Evolutionary conservation across 768 basidiomycete species (phyloP).

Genomic region (Auricularia cornea): DNA sequence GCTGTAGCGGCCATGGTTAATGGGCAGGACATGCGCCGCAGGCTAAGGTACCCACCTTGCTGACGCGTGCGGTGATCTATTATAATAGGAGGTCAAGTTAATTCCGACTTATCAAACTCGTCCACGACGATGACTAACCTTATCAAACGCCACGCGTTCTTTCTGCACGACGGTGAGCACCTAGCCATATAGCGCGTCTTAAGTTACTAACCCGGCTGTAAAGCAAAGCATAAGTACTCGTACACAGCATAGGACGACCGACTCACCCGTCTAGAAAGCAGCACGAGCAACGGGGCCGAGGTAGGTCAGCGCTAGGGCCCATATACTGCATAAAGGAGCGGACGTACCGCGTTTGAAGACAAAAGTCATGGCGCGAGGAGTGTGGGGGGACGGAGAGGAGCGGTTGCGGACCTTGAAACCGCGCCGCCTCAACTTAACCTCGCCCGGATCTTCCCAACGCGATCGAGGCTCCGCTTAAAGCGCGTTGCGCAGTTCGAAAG

Average conservation of each 20-base stretch:
- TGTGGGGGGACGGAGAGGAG: too few species aligned
- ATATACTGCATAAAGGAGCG: not conserved
- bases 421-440: too few species aligned
- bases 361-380: conserved; percentile 13
- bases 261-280: conserved; percentile 8
- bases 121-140: too few species aligned
- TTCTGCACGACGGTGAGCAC: conserved; percentile 49
- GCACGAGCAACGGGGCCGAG: too few species aligned
- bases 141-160: conserved; percentile 90
- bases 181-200: not conserved
- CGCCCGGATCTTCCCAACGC: too few species aligned
- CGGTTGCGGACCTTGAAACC: too few species aligned
- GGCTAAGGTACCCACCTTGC: conserved; percentile 33
- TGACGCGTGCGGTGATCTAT: conserved; percentile 79
- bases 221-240: too few species aligned
- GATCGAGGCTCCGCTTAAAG: too few species aligned
- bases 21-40: not conserved
- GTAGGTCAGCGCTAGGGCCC: too few species aligned
- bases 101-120: too few species aligned
- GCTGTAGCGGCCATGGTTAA: conserved; percentile 21
- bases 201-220: conserved; percentile 12
- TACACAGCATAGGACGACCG: too few species aligned
- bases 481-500: too few species aligned
- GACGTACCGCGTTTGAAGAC: conserved; percentile 52
- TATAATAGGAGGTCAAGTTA: conserved; percentile 5